Evolutionary conservation across 768 basidiomycete genomes (phyloP), one percentile per base, ranked within the genome.

Genomic region (Kockovaella imperatae): DNA sequence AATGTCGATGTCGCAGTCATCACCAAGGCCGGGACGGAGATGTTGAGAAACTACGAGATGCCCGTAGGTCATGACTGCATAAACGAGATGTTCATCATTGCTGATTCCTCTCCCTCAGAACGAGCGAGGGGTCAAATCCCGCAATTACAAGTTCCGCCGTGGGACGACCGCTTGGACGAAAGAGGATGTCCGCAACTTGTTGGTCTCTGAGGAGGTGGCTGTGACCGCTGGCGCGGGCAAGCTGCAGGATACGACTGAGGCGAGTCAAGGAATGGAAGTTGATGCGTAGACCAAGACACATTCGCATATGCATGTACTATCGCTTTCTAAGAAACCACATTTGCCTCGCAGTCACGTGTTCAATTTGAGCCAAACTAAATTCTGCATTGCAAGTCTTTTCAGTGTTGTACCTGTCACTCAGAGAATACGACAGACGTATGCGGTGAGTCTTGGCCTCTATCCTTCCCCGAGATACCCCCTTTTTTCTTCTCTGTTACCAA

Each of bases 1-100:
- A 97, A 99, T 69, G 80, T 97, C 62, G 95, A 99, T 71, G 93
- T 90, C 1, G 93, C 91, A 70, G 79, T 97, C 58, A 91, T 99
- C 73, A 90, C 87, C 3, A 82, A 83, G 36, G 74, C 77, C 40
- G 76, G 81, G 52, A 91, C 90, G 0, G 89, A 95, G 72, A 91
- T 86, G 86, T 75, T 96, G 50, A 79, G 95, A 53, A 96, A 96
- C 74, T 86, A 85, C 67, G 83, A 86, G 72, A 90, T 79, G 76
- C 95, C 95, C 57, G 72, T 58, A 34, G 58, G 70, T 69, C n/a
- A 26, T 41, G 2, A 5, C 35, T 29, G 31, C 46, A 10, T 10
- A n/a, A 8, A 4, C 40, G 11, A 6, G 17, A 25, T 21, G 45
- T n/a, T 21, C 24, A 18, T 23, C 4, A 8, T 45, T 11, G 25